Conservation (phyloP, 2,329 filamentous ascomycete genomes). For the Mariannaea elegans region DNA sequence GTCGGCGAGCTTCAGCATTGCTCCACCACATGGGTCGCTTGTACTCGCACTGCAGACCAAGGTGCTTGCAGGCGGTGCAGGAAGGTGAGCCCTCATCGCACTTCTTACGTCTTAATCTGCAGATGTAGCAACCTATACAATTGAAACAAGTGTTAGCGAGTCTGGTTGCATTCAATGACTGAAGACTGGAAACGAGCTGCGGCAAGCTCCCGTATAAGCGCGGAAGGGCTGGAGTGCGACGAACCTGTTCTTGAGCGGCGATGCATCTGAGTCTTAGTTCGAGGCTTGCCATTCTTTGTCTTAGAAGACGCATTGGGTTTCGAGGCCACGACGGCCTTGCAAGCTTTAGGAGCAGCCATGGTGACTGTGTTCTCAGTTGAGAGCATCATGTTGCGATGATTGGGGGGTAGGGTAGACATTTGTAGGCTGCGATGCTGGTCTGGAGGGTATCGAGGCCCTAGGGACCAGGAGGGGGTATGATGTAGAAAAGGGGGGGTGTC, state of each 20-base stretch:
- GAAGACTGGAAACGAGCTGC: slow-evolving; percentile 27
- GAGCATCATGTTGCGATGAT: slow-evolving; percentile 61
- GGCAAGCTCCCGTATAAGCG: slow-evolving; percentile 42
- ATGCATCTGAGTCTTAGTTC: slow-evolving; percentile 86
- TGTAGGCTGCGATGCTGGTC: slow-evolving; percentile 52
- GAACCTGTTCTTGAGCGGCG: slow-evolving; percentile 92
- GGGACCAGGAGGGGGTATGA: slow-evolving; percentile 37
- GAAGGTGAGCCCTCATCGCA: slow-evolving; percentile 71
- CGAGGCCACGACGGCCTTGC: slow-evolving; percentile 57
- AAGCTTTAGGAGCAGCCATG: slow-evolving; percentile 69
- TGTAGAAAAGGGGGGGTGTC: slow-evolving; percentile 32
- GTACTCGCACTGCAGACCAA: slow-evolving; percentile 92
- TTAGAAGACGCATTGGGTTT: slow-evolving; percentile 68
- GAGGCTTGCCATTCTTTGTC: slow-evolving; percentile 63
- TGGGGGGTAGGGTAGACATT: slow-evolving; percentile 75
- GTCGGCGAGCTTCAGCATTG: slow-evolving; percentile 84
- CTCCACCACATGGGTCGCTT: slow-evolving; percentile 98
- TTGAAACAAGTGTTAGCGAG: slow-evolving; percentile 39
- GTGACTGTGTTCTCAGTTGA: slow-evolving; percentile 57
- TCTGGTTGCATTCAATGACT: slow-evolving; percentile 16
- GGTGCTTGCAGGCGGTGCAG: slow-evolving; percentile 74
- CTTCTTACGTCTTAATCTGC: slow-evolving; percentile 73
- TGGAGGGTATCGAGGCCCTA: slow-evolving; percentile 37
- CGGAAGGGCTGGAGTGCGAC: slow-evolving; percentile 47
- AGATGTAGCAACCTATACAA: slow-evolving; percentile 71